A percentile compares a stretch with the other conserved stretches of the same genome.
Evolutionary conservation across 805 yeast genomes (phyloP).

Genomic region (Wickerhamomyces subpelliculosus): DNA sequence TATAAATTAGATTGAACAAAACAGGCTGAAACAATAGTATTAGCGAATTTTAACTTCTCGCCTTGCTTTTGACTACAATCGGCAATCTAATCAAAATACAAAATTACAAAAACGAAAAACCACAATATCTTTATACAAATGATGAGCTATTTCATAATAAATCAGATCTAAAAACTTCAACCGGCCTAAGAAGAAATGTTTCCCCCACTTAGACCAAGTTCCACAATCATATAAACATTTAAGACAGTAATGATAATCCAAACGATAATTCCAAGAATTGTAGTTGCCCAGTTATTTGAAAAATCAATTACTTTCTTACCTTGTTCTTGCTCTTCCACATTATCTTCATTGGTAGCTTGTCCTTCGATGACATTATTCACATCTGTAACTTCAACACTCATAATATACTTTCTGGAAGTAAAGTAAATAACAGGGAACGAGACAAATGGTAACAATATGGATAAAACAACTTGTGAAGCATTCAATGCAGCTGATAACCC

Average conservation of each 20-base stretch:
- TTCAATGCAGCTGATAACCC: constrained; percentile 74
- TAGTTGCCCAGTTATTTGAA: constrained; percentile 57
- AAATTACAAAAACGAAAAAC: too few relatives aligned
- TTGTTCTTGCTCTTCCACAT: constrained; percentile 8
- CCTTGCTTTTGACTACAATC: too few relatives aligned
- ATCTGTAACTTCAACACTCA: constrained; percentile 43
- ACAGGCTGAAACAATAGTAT: too few relatives aligned
- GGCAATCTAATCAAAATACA: too few relatives aligned
- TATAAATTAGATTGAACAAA: too few relatives aligned
- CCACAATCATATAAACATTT: constrained; percentile 57
- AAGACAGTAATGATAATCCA: constrained; percentile 71
- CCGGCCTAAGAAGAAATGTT: too few relatives aligned
- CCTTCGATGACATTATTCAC: too few relatives aligned
- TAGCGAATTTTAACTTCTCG: too few relatives aligned
- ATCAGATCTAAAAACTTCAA: too few relatives aligned
- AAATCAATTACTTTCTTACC: constrained; percentile 34
- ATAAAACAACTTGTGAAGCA: constrained; percentile 75
- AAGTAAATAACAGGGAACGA: constrained; percentile 84
- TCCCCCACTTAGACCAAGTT: constrained; percentile 23
- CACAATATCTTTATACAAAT: too few relatives aligned
- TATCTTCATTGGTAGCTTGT: constrained; percentile 10
- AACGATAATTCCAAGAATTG: constrained; percentile 42
- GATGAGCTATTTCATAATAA: too few relatives aligned
- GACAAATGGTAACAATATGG: constrained; percentile 77
- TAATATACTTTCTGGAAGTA: constrained; percentile 60